Evolutionary conservation across 2,329 filamentous ascomycete species (phyloP).

Genomic region (Cordyceps cicadae): DNA sequence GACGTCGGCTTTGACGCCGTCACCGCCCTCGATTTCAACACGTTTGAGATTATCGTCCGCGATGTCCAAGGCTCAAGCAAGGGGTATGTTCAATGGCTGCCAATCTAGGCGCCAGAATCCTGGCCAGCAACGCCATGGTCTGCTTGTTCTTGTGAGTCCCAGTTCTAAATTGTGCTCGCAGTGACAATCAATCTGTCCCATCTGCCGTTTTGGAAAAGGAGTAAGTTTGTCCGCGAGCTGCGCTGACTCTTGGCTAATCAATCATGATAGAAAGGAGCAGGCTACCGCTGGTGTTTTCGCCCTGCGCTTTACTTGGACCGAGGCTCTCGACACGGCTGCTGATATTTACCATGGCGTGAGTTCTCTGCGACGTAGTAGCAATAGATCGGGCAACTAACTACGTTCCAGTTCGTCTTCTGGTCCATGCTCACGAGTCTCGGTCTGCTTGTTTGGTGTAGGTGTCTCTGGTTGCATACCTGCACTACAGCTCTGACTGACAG

Average conservation of each 20-base stretch:
- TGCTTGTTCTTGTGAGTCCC: constrained; percentile 19
- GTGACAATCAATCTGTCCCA: constrained; percentile 38
- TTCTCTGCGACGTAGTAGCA: constrained; percentile 14
- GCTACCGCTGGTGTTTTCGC: constrained; percentile 62
- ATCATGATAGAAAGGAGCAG: constrained; percentile 59
- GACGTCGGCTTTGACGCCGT: constrained; percentile 96
- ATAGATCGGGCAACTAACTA: constrained; percentile 12
- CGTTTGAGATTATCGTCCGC: constrained; percentile 78
- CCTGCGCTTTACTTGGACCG: constrained; percentile 62
- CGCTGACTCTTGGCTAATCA: constrained; percentile 15
- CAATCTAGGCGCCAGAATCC: constrained; percentile 55
- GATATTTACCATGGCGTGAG: constrained; percentile 87
- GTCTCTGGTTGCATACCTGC: not conserved
- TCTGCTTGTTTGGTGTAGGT: constrained; percentile 86
- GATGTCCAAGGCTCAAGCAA: constrained; percentile 86
- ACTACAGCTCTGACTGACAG: constrained; percentile 2
- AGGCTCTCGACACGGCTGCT: constrained; percentile 70
- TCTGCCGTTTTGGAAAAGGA: constrained; percentile 59
- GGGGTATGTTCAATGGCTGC: constrained; percentile 98
- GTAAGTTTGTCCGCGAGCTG: constrained; percentile 42
- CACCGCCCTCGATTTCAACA: constrained; percentile 82
- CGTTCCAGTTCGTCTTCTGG: constrained; percentile 79
- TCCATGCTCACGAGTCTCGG: constrained; percentile 85
- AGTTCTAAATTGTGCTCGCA: constrained; percentile 36
- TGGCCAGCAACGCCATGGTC: constrained; percentile 25